Conservation (phyloP, 2,329 filamentous ascomycete species). For the Dryadomyces quercivorus region DNA sequence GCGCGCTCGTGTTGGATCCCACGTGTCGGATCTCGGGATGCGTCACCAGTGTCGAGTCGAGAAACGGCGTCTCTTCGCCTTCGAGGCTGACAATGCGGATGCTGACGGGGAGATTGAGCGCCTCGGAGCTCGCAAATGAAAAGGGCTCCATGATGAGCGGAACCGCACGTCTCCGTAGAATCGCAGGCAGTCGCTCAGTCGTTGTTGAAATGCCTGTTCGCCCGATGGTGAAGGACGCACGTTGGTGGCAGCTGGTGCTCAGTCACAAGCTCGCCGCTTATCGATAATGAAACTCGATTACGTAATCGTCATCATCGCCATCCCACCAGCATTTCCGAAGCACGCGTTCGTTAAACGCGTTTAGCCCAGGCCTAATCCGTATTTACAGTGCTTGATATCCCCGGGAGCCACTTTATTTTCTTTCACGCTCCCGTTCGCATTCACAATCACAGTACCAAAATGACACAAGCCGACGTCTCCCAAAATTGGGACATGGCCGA, state of each 20-base stretch:
- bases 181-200: not conserved
- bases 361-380: too few relatives aligned
- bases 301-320: not conserved
- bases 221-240: too few relatives aligned
- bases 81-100: slow-evolving; percentile 63
- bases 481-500: not conserved
- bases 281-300: too few relatives aligned
- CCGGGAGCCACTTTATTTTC: too few relatives aligned
- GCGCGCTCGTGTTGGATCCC: slow-evolving; percentile 64
- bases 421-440: too few relatives aligned
- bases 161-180: not conserved
- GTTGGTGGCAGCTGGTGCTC: too few relatives aligned
- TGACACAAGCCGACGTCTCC: not conserved
- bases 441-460: not conserved
- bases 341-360: too few relatives aligned
- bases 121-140: slow-evolving; percentile 83
- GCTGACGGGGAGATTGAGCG: slow-evolving; percentile 61
- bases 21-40: slow-evolving; percentile 73
- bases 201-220: too few relatives aligned
- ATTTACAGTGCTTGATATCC: too few relatives aligned
- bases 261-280: too few relatives aligned
- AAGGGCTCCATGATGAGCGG: slow-evolving; percentile 68
- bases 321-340: not conserved
- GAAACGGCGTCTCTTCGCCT: slow-evolving; percentile 62
- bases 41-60: slow-evolving; percentile 66